Conservation (phyloP, 129 eudicot species). For the Centrapalus pauciflorus region DNA sequence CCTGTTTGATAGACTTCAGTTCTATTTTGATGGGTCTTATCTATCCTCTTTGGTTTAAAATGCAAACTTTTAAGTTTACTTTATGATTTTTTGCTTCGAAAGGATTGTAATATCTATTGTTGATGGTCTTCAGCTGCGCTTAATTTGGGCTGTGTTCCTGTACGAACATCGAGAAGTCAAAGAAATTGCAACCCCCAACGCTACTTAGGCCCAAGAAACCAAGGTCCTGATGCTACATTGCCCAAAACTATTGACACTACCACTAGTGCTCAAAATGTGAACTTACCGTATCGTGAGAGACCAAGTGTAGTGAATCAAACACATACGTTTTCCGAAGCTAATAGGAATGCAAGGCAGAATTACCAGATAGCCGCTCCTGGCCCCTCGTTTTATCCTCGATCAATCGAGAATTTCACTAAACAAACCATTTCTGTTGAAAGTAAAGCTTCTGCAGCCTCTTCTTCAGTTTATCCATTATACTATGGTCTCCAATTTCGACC, state of each 20-base stretch:
- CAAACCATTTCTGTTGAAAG: constrained; percentile 13
- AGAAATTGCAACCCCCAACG: constrained; percentile 53
- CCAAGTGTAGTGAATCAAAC: constrained; percentile 21
- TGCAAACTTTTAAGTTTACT: background rate
- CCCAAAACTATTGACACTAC: constrained; percentile 10
- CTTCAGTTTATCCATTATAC: constrained; percentile 58
- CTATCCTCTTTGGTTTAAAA: background rate
- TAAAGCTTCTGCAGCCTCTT: constrained; percentile 13
- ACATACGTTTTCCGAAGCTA: constrained; percentile 1
- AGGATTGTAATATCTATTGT: background rate
- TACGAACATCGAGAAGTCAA: constrained; percentile 75
- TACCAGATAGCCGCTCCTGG: constrained; percentile 17
- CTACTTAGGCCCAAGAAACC: constrained; percentile 51
- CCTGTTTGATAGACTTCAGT: background rate
- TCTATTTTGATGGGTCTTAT: background rate
- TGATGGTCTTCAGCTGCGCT: constrained; percentile 66
- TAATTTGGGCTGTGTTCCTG: constrained; percentile 69
- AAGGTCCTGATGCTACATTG: constrained; percentile 26
- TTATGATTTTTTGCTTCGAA: background rate
- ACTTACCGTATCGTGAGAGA: constrained; percentile 24
- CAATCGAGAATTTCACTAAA: constrained; percentile 21
- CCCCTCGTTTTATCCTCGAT: constrained; percentile 29
- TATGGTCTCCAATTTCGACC: constrained; percentile 47
- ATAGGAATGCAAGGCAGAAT: constrained; percentile 22
- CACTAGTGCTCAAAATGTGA: constrained; percentile 19